phyloP scores from a whole-genome alignment of 352 stramenopile genomes.

The Blastocystis sp. region DNA sequence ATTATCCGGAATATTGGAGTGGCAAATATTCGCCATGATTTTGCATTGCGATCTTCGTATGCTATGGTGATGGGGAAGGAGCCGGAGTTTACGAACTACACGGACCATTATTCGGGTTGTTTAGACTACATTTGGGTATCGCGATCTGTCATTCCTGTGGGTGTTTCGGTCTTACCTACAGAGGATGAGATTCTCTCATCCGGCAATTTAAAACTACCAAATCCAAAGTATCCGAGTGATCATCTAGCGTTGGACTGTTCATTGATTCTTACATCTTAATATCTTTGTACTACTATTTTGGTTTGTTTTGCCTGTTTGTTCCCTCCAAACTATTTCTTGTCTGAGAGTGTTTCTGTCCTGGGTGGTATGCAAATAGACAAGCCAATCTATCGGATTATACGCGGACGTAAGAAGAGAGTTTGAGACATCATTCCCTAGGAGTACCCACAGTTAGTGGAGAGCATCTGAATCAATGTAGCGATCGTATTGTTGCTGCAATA shows the following conservation, averaged over 20 bases:
- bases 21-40: constrained; percentile 70
- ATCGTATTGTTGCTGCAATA: not conserved
- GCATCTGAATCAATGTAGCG: not conserved
- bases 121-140: constrained; percentile 98
- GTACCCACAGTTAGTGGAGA: not conserved
- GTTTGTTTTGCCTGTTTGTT: not conserved
- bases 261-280: not conserved
- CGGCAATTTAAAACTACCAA: constrained; percentile 84
- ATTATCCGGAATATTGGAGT: constrained; percentile 72
- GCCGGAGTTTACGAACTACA: constrained; percentile 96
- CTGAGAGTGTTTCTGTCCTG: too few relatives aligned
- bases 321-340: too few relatives aligned
- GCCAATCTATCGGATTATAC: not conserved
- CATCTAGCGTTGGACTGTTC: constrained; percentile 73
- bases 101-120: constrained; percentile 85
- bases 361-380: not conserved
- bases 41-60: constrained; percentile 87
- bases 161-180: constrained; percentile 83
- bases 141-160: constrained; percentile 81
- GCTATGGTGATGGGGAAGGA: constrained; percentile 87
- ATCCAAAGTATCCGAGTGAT: constrained; percentile 88
- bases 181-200: constrained; percentile 79
- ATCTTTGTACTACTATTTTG: not conserved
- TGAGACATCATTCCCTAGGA: not conserved
- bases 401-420: not conserved